Evolutionary conservation across 371 early-diverging fungal species (phyloP).

Genomic region (Rhizopus arrhizus): DNA sequence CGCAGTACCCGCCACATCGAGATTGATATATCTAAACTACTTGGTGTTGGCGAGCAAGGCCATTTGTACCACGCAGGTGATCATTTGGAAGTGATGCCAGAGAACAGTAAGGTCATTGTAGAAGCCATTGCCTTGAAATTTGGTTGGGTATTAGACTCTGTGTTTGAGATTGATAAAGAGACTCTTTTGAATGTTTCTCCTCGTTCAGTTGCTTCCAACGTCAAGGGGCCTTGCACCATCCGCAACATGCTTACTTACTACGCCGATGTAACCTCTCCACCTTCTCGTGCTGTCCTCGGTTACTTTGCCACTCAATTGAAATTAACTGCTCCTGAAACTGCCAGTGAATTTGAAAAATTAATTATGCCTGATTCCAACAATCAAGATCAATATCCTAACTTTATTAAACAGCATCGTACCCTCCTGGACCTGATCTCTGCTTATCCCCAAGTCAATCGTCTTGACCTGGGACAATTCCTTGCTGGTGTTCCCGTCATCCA

Average conservation of each 20-base stretch:
- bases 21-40: conserved; percentile 38
- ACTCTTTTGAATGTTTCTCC: conserved; percentile 39
- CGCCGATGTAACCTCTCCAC: conserved; percentile 53
- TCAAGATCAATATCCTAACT: conserved; percentile 43
- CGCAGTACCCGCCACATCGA: conserved; percentile 56
- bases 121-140: conserved; percentile 50
- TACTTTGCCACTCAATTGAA: conserved; percentile 47
- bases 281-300: conserved; percentile 47
- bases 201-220: conserved; percentile 51
- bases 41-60: conserved; percentile 27
- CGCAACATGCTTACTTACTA: conserved; percentile 53
- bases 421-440: conserved; percentile 48
- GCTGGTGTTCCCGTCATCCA: conserved; percentile 49
- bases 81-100: conserved; percentile 59
- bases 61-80: conserved; percentile 54
- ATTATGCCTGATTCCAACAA: conserved; percentile 39
- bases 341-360: conserved; percentile 35
- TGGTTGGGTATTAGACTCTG: conserved; percentile 56
- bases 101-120: conserved; percentile 40
- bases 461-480: conserved; percentile 52
- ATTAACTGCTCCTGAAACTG: conserved; percentile 37
- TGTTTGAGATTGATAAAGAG: conserved; percentile 49
- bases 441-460: conserved; percentile 48
- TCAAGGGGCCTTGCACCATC: conserved; percentile 52
- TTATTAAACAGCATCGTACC: conserved; percentile 48